phyloP scores from a whole-genome alignment of 1,284 basidiomycete species.

The Phellopilus nigrolimitatus region DNA sequence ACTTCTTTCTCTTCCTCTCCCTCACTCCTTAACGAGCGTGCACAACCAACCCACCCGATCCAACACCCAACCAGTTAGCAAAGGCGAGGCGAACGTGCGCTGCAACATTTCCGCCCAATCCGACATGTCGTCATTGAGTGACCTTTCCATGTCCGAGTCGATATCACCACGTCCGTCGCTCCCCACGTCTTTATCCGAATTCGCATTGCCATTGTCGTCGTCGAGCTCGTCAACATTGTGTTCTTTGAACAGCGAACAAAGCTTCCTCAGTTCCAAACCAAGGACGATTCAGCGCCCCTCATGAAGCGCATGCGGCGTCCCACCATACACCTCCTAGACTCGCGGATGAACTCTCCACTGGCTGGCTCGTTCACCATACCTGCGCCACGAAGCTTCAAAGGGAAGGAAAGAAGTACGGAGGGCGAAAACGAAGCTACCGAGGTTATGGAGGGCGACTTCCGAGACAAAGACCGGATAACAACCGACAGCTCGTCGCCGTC shows the following conservation, averaged over 20 bases:
- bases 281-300: slow-evolving; percentile 18
- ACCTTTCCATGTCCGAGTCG: slow-evolving; percentile 32
- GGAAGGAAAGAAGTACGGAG: slow-evolving; percentile 7
- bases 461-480: slow-evolving; percentile 63
- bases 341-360: slow-evolving; percentile 18
- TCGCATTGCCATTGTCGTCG: slow-evolving; percentile 50
- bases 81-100: background rate
- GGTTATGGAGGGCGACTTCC: slow-evolving; percentile 43
- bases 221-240: no score
- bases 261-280: slow-evolving; percentile 37
- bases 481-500: slow-evolving; percentile 58
- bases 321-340: slow-evolving; percentile 8
- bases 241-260: no score
- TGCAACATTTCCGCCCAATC: slow-evolving; percentile 3
- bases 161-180: slow-evolving; percentile 44
- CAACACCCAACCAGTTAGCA: background rate
- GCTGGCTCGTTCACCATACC: slow-evolving; percentile 16
- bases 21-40: no score
- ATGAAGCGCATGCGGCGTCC: slow-evolving; percentile 17
- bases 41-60: background rate
- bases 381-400: slow-evolving; percentile 6
- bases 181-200: slow-evolving; percentile 68
- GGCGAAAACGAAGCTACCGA: slow-evolving; percentile 42
- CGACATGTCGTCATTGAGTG: slow-evolving; percentile 5
- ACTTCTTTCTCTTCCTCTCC: background rate